Evolutionary conservation across 495 filamentous ascomycete genomes (phyloP), one percentile per base, ranked within the genome.

Genomic region (Evernia prunastri): DNA sequence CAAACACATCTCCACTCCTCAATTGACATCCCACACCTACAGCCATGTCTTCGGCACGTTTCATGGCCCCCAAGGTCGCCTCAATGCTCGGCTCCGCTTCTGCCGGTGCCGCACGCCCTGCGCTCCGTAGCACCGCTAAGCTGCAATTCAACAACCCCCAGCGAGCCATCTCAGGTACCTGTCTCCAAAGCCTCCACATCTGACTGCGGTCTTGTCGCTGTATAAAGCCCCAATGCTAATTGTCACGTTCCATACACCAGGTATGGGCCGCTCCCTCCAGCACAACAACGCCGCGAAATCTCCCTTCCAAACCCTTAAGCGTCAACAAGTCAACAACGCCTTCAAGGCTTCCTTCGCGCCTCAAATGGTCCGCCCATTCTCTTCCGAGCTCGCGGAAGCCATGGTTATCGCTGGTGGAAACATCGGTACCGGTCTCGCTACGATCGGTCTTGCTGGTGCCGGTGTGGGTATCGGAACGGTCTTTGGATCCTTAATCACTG

Each of bases 381-480:
- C 86, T 67, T 89, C 86, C 73, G 87, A 90, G 83, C 86, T 90
- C 79, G 87, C 87, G 78, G 77, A 84, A 76, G 89, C 89, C 81
- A 87, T 92, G 85, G 87, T 91, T 72, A 85, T 89, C 80, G 87
- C 89, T 77, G 90, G 88, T 76, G 87, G 91, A 83, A 91, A 91
- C 84, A 76, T 90, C 69, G 89, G 89, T 82, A 90, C 90, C 82
- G 89, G 89, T 79, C 82, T 85, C 63, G 89, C 89, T 64, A 89
- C 90, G 79, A 89, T 94, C 76, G 90, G 90, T 86, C 87, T 94
- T 70, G 88, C 86, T 75, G 89, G 89, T 86, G 89, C 89, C 75
- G 89, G 89, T 91, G 87, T 90, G 80, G 89, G 90, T 89, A 91
- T 92, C 81, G 89, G 89, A 82, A 84, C 89, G 76, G 90, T 94